These are phyloP conservation scores for Myxozyma sirexii DNA, from an alignment of 805 yeast species.

Conservation along the genomic window DNA sequence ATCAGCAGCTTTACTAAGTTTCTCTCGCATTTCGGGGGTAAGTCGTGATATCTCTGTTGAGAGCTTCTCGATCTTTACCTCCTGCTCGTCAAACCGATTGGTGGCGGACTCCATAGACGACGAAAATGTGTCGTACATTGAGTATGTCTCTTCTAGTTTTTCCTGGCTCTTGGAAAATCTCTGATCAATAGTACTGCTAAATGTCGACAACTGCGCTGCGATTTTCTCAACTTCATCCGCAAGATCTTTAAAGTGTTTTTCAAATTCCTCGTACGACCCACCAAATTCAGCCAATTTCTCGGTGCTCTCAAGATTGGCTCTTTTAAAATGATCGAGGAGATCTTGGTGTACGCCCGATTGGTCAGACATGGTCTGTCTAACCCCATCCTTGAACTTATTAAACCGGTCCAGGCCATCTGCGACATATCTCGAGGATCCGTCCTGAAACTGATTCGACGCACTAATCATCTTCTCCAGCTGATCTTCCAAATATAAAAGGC, in stretches of 20 bases:
- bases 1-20: background rate
- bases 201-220: background rate
- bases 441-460: slow-evolving; percentile 15
- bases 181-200: background rate
- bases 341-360: background rate
- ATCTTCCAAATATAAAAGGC: slow-evolving; percentile 20
- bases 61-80: background rate
- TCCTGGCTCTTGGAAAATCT: background rate
- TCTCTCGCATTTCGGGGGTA: background rate
- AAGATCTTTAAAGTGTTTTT: slow-evolving; percentile 5
- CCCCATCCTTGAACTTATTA: background rate
- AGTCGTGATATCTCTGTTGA: background rate
- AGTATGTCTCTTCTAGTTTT: background rate
- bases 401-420: background rate
- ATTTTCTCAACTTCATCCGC: background rate
- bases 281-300: slow-evolving; percentile 4
- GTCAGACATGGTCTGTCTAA: background rate
- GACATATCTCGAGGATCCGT: background rate
- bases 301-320: background rate
- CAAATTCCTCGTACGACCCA: background rate
- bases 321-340: background rate
- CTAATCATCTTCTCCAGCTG: slow-evolving; percentile 5
- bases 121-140: background rate
- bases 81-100: background rate
- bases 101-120: background rate